phyloP scores from a whole-genome alignment of 495 filamentous ascomycete species.

The Lasiosphaeria hispida region DNA sequence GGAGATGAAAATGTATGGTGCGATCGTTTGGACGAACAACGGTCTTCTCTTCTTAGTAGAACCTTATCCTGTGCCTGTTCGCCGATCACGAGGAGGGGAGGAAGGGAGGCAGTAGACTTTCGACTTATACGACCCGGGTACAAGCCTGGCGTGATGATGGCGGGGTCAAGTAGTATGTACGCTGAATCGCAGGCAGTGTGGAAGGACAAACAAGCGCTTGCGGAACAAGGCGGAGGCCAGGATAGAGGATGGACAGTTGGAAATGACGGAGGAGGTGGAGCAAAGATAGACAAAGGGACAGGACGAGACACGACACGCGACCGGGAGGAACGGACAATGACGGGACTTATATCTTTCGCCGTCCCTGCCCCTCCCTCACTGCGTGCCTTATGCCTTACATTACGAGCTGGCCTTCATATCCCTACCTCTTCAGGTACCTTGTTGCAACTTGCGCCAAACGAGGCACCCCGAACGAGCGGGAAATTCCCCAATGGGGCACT shows the following conservation, averaged over 20 bases:
- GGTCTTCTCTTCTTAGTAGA: not conserved
- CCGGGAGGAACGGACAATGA: not conserved
- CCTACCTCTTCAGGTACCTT: not conserved
- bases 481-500: not conserved
- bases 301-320: not conserved
- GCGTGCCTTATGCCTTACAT: too few relatives aligned
- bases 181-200: not conserved
- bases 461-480: too few relatives aligned
- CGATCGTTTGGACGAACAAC: not conserved
- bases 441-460: not conserved
- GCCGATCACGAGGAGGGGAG: too few relatives aligned
- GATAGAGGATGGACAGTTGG: not conserved
- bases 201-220: not conserved
- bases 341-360: slow-evolving; percentile 8
- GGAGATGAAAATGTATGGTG: not conserved
- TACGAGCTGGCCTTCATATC: too few relatives aligned
- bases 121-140: slow-evolving; percentile 14
- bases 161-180: not conserved
- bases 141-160: not conserved
- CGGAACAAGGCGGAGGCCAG: slow-evolving; percentile 2
- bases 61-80: not conserved
- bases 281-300: not conserved
- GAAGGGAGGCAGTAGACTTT: slow-evolving; percentile 6
- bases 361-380: not conserved
- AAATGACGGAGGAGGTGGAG: slow-evolving; percentile 6